Evolutionary conservation across 2,329 filamentous ascomycete species (phyloP).

Genomic region (Hypoxylon sp.): DNA sequence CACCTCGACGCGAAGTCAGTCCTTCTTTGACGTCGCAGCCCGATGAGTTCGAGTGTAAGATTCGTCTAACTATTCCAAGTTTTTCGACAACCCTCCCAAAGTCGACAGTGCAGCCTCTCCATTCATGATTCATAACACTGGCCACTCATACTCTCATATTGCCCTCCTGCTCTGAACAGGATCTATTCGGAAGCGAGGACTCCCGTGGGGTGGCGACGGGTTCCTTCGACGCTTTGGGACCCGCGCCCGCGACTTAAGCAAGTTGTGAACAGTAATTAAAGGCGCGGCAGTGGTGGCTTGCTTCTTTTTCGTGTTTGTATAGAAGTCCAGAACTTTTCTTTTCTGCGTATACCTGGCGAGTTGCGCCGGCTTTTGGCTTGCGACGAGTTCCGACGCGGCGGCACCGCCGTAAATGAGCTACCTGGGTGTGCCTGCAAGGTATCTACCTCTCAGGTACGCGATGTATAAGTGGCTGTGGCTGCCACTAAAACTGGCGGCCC

Average conservation of each 20-base stretch:
- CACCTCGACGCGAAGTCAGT: slow-evolving; percentile 1
- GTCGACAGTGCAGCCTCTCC: slow-evolving; percentile 20
- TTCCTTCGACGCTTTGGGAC: slow-evolving; percentile 21
- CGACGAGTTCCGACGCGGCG: slow-evolving; percentile 34
- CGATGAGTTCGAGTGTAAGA: background rate
- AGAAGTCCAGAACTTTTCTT: slow-evolving; percentile 6
- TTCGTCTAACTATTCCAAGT: slow-evolving; percentile 13
- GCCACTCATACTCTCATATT: background rate
- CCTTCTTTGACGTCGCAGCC: slow-evolving; percentile 16
- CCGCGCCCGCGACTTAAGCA: slow-evolving; percentile 21
- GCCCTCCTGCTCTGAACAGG: slow-evolving; percentile 4
- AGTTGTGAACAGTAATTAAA: slow-evolving; percentile 7
- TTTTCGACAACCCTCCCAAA: slow-evolving; percentile 16
- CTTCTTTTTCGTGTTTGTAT: slow-evolving; percentile 2
- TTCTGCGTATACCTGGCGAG: background rate
- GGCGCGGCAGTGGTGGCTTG: slow-evolving; percentile 18
- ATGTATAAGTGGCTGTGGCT: background rate
- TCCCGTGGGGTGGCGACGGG: slow-evolving; percentile 22
- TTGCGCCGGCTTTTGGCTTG: slow-evolving; percentile 20
- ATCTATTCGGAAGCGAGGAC: slow-evolving; percentile 17
- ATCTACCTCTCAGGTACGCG: background rate
- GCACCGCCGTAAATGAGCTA: slow-evolving; percentile 31
- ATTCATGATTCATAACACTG: slow-evolving; percentile 6
- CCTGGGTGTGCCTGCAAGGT: slow-evolving; percentile 22
- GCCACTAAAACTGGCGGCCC: slow-evolving; percentile 20